Conservation (phyloP, 805 yeast genomes). For the Groenewaldozyma tartarivorans region DNA sequence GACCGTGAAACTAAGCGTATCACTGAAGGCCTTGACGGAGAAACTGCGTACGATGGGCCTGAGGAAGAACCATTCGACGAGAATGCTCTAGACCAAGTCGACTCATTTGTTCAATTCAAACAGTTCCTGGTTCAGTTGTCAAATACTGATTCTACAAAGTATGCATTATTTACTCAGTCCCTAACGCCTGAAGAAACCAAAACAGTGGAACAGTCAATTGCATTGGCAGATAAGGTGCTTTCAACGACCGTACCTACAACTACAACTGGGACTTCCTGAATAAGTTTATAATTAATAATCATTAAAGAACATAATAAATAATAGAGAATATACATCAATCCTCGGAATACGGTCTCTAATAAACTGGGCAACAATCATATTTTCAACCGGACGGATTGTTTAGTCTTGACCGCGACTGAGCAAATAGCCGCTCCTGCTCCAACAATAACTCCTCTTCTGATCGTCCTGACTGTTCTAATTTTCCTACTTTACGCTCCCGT, state of each 20-base stretch:
- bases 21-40: constrained; percentile 20
- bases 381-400: constrained; percentile 7
- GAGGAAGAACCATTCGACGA: constrained; percentile 75
- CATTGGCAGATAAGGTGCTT: constrained; percentile 15
- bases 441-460: constrained; percentile 84
- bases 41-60: constrained; percentile 60
- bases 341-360: not conserved
- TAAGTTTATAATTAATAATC: too few relatives aligned
- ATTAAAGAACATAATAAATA: too few relatives aligned
- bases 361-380: not conserved
- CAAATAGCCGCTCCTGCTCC: constrained; percentile 89
- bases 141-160: constrained; percentile 37
- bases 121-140: constrained; percentile 43
- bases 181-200: constrained; percentile 30
- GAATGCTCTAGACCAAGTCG: constrained; percentile 68
- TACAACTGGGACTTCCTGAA: too few relatives aligned
- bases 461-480: constrained; percentile 85
- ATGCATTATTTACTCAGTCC: constrained; percentile 38
- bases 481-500: constrained; percentile 83
- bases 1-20: constrained; percentile 32
- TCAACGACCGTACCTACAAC: not conserved
- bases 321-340: not conserved
- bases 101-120: constrained; percentile 60
- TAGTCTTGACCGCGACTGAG: constrained; percentile 20
- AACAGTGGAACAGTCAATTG: constrained; percentile 26